Conservation (phyloP, 2,329 filamentous ascomycete genomes). For the Pyrenochaeta sp. region DNA sequence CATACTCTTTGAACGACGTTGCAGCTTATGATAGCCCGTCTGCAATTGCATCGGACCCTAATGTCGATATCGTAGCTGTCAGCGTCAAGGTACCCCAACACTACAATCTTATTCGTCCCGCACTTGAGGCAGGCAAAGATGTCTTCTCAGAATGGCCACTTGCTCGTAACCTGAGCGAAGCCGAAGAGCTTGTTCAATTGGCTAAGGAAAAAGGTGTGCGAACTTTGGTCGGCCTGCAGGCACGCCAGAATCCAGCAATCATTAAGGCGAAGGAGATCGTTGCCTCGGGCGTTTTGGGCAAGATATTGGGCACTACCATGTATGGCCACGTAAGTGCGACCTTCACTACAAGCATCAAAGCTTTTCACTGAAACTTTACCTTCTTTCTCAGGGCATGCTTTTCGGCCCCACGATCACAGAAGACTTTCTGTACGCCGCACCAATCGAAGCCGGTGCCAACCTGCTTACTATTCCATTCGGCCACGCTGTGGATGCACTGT, state of each 20-base stretch:
- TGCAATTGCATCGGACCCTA: slow-evolving; percentile 56
- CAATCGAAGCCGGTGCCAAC: slow-evolving; percentile 57
- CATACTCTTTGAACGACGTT: slow-evolving; percentile 51
- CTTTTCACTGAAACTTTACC: not conserved
- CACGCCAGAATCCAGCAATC: slow-evolving; percentile 51
- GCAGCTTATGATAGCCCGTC: slow-evolving; percentile 53
- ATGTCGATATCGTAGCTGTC: slow-evolving; percentile 60
- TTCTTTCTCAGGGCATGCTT: slow-evolving; percentile 25
- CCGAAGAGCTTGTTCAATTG: slow-evolving; percentile 54
- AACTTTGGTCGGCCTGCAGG: slow-evolving; percentile 61
- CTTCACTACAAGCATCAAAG: not conserved
- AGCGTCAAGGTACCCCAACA: slow-evolving; percentile 56
- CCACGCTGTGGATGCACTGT: slow-evolving; percentile 42
- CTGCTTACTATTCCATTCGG: slow-evolving; percentile 54
- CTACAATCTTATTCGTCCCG: slow-evolving; percentile 53
- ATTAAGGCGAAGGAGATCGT: slow-evolving; percentile 56
- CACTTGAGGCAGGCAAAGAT: slow-evolving; percentile 51
- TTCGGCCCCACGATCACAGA: slow-evolving; percentile 25
- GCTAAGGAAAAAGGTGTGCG: slow-evolving; percentile 52
- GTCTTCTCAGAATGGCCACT: slow-evolving; percentile 63
- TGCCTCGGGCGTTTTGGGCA: slow-evolving; percentile 54
- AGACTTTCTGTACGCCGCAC: slow-evolving; percentile 58
- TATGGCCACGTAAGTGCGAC: slow-evolving; percentile 23
- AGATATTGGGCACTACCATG: slow-evolving; percentile 50
- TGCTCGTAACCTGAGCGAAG: slow-evolving; percentile 51